A percentile compares a stretch with the other conserved stretches of the same genome.
Evolutionary conservation across 306 rosid genomes (phyloP).

Genomic region (Ochetophila trinervis): DNA sequence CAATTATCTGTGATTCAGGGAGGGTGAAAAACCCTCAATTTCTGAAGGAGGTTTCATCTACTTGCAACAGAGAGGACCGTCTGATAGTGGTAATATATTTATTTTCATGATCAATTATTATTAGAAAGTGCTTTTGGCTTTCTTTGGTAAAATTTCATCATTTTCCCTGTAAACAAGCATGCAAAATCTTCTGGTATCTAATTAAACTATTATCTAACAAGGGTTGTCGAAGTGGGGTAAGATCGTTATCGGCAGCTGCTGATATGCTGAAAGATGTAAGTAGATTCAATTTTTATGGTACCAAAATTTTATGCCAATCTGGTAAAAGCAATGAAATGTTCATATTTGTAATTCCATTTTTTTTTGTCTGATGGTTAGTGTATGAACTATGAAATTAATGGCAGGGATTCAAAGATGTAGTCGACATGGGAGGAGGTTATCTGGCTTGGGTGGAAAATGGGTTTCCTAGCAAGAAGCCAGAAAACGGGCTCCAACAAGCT

Average conservation of each 20-base stretch:
- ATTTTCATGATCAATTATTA: background rate
- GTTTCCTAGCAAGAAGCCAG: conserved; percentile 37
- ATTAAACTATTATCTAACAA: conserved; percentile 11
- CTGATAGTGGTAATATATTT: conserved; percentile 60
- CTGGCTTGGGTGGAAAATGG: conserved; percentile 57
- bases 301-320: background rate
- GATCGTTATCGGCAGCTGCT: conserved; percentile 62
- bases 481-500: conserved; percentile 13
- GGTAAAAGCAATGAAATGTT: background rate
- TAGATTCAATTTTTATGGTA: background rate
- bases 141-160: background rate
- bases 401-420: conserved; percentile 69
- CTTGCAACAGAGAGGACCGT: conserved; percentile 57
- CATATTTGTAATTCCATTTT: background rate
- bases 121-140: background rate
- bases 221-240: conserved; percentile 83
- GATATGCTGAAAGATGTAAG: conserved; percentile 67
- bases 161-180: background rate
- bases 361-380: background rate
- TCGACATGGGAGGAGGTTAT: conserved; percentile 79
- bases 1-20: conserved; percentile 36
- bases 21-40: conserved; percentile 68
- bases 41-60: conserved; percentile 46
- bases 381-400: conserved; percentile 35
- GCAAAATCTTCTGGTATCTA: conserved; percentile 6